phyloP scores from a whole-genome alignment of 768 basidiomycete species.

The Sistotremastrum suecicum region DNA sequence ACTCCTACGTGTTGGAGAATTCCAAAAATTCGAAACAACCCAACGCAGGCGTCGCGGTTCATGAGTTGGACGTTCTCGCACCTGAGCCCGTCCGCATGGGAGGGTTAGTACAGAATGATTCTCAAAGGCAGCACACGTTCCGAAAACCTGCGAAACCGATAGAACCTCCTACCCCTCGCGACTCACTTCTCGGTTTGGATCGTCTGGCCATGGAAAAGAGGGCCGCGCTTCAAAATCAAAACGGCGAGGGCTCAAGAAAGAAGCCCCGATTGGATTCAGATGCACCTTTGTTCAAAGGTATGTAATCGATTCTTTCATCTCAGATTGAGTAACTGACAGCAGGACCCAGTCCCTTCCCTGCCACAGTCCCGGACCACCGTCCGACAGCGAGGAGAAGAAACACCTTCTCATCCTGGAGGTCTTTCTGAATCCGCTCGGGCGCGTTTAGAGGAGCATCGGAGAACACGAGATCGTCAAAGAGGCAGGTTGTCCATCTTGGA shows the following conservation, averaged over 20 bases:
- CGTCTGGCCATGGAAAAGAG: constrained; percentile 81
- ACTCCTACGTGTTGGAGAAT: constrained; percentile 56
- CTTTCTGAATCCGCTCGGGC: constrained; percentile 62
- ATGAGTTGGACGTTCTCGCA: constrained; percentile 71
- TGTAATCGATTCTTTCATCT: constrained; percentile 6
- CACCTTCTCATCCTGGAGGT: constrained; percentile 87
- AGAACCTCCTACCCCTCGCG: constrained; percentile 63
- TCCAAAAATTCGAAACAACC: constrained; percentile 40
- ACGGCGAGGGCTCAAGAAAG: constrained; percentile 45
- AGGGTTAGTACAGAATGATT: constrained; percentile 58
- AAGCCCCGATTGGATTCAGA: constrained; percentile 42
- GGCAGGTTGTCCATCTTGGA: constrained; percentile 24
- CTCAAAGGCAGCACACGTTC: constrained; percentile 63
- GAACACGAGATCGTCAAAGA: constrained; percentile 52
- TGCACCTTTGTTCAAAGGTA: constrained; percentile 82
- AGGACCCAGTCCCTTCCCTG: constrained; percentile 53
- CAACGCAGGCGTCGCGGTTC: constrained; percentile 62
- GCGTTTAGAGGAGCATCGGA: constrained; percentile 64
- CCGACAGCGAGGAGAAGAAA: constrained; percentile 74
- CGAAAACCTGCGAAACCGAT: constrained; percentile 56
- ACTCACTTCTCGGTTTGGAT: constrained; percentile 79
- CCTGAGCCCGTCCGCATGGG: constrained; percentile 68
- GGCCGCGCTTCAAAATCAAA: constrained; percentile 32
- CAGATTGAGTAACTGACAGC: neutral
- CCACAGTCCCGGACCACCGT: constrained; percentile 45